Percentiles rank a stretch among this genome's conserved stretches.
phyloP scores from a whole-genome alignment of 2,329 filamentous ascomycete genomes.

The Helminthosporium solani region DNA sequence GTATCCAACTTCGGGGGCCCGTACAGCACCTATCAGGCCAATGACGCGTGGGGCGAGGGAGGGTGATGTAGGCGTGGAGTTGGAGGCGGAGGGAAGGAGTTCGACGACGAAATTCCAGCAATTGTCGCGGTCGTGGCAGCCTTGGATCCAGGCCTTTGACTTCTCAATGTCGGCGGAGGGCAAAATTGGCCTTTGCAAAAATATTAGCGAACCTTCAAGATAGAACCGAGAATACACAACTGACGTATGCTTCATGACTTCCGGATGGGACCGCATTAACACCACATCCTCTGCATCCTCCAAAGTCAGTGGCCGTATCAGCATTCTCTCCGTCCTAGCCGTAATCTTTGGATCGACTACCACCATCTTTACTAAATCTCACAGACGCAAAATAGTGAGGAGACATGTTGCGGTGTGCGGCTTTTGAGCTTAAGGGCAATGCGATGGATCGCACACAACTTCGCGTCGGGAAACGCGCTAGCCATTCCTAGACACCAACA shows the following conservation, averaged over 20 bases:
- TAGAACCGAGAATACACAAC: neutral
- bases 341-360: conserved; percentile 33
- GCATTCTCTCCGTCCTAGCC: conserved; percentile 53
- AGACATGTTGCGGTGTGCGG: conserved; percentile 31
- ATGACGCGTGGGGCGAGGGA: conserved; percentile 35
- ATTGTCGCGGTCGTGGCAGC: conserved; percentile 33
- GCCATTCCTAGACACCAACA: conserved; percentile 19
- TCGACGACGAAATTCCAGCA: conserved; percentile 62
- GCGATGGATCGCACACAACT: conserved; percentile 4
- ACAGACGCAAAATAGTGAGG: conserved; percentile 3
- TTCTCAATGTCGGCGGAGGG: conserved; percentile 51
- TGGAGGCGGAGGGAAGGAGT: conserved; percentile 30
- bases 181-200: conserved; percentile 48
- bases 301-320: conserved; percentile 53
- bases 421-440: conserved; percentile 13
- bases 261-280: conserved; percentile 57
- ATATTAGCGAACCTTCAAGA: conserved; percentile 8
- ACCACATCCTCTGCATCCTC: conserved; percentile 55
- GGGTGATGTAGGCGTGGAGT: conserved; percentile 1
- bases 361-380: conserved; percentile 28
- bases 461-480: conserved; percentile 18
- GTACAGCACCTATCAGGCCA: conserved; percentile 46
- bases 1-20: conserved; percentile 47
- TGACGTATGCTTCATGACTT: conserved; percentile 65
- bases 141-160: conserved; percentile 42